Evolutionary conservation across 345 rosid genomes (phyloP).

Genomic region (Erodium maritimum): DNA sequence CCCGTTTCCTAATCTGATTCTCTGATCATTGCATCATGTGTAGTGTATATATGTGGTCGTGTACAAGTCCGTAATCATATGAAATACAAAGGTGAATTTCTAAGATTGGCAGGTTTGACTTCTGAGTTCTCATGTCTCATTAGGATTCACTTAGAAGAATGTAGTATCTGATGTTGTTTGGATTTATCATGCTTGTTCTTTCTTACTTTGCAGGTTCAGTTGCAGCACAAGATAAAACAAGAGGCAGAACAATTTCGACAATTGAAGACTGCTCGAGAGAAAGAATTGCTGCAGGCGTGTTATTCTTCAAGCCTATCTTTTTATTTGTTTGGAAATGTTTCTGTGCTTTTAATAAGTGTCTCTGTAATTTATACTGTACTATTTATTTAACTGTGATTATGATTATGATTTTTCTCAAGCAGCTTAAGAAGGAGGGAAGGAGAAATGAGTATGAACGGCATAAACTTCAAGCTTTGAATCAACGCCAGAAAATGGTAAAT

Average conservation of each 20-base stretch:
- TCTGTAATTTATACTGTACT: neutral
- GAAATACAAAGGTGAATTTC: no score
- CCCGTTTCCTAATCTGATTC: no score
- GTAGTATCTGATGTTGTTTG: neutral
- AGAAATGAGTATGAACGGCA: constrained; percentile 67
- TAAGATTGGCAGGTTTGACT: no score
- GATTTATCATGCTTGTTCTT: neutral
- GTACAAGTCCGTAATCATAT: no score
- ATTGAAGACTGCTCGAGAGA: constrained; percentile 71
- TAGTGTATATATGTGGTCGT: no score
- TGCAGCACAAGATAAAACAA: constrained; percentile 70
- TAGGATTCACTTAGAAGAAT: neutral
- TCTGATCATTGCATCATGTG: no score
- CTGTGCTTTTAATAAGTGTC: no score
- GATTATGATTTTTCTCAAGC: constrained; percentile 15
- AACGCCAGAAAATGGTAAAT: constrained; percentile 63
- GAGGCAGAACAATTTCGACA: constrained; percentile 83
- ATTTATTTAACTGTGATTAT: constrained; percentile 2
- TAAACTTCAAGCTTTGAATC: constrained; percentile 63
- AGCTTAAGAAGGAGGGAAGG: constrained; percentile 70
- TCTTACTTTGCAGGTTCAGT: constrained; percentile 42
- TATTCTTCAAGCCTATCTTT: neutral
- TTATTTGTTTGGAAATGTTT: neutral
- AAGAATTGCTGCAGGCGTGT: constrained; percentile 64
- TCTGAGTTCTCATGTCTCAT: constrained; percentile 4